A percentile compares a stretch with the other conserved stretches of the same genome.
These are phyloP conservation scores for Lachancea fermentati DNA, from an alignment of 805 yeast species.

Conservation along the genomic window DNA sequence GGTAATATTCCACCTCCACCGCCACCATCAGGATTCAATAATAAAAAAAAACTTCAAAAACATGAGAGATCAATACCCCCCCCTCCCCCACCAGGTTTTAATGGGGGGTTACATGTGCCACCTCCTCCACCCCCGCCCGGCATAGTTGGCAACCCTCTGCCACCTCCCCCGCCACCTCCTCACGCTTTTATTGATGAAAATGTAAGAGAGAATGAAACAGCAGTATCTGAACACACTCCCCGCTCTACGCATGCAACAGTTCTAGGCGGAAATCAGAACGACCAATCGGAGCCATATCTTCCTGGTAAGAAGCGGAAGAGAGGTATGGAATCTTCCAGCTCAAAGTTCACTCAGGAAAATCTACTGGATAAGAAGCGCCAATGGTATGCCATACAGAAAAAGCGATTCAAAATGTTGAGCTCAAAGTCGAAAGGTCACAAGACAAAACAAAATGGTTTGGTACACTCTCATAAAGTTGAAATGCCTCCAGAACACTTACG, in stretches of 20 bases:
- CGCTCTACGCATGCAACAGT: too few species aligned
- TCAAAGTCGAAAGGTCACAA: slow-evolving; percentile 13
- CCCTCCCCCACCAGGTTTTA: slow-evolving; percentile 32
- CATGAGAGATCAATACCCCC: slow-evolving; percentile 30
- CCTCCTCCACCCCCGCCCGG: slow-evolving; percentile 30
- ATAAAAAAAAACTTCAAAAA: too few species aligned
- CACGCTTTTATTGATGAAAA: too few species aligned
- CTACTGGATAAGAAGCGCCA: slow-evolving; percentile 34
- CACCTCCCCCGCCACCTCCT: slow-evolving; percentile 28
- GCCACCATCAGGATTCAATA: slow-evolving; percentile 22
- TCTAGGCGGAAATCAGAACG: slow-evolving; percentile 4
- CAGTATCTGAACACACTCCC: too few species aligned
- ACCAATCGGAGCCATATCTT: slow-evolving; percentile 1
- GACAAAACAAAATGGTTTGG: slow-evolving; percentile 37
- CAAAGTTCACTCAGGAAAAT: slow-evolving; percentile 13
- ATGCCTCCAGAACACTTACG: slow-evolving; percentile 94
- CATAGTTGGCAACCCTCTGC: slow-evolving; percentile 3
- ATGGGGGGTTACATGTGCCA: slow-evolving; percentile 10
- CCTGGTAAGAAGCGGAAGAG: neutral
- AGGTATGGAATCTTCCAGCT: neutral
- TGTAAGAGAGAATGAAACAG: too few species aligned
- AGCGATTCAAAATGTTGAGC: slow-evolving; percentile 38
- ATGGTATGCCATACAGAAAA: slow-evolving; percentile 63
- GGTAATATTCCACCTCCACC: slow-evolving; percentile 17
- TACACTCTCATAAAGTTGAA: slow-evolving; percentile 60